Evolutionary conservation across 1,284 basidiomycete genomes (phyloP), one percentile per base, ranked within the genome.

Genomic region (Chalciporus piperatoides): DNA sequence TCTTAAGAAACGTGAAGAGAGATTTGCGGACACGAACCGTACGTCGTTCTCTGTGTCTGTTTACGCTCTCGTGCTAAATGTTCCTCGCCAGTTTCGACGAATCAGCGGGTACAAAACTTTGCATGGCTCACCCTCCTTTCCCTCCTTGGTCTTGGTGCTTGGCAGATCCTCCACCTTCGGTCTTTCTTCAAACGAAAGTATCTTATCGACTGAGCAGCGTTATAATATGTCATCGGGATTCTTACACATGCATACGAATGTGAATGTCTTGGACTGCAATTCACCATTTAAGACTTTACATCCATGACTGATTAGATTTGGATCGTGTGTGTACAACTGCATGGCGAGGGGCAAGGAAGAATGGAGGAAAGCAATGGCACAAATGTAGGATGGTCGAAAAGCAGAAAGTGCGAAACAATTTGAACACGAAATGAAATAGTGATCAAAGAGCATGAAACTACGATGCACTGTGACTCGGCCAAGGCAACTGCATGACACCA

Each of bases 181-280:
- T 81, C 90, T 30, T 97, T 92, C 80, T 97, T 98, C 82, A 94
- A 92, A 76, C 81, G 90, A 64, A 97, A 98, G 72, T 97, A 97
- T 70, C 84, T 98, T 65, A 97, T 98, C 64, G 95, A 97, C 68
- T 96, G 60, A 68, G 49, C 42, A 46, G 40, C 55, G 48, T 35
- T 52, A 41, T 49, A 30, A 57, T 54, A 32, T 46, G 8, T 17
- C 35, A 27, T 37, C 35, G 41, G 21, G 59, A 32, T 15, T 33
- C 46, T 46, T 41, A 32, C 17, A 30, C 44, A 23, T 52, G n/a
- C 27, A 46, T 39, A 33, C 19, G 45, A 10, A n/a, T 35, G 6
- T 40, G 39, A 28, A 35, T 8, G 12, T 36, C 49, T 33, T 10
- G 38, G 40, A 45, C 48, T 44, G 21, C 39, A 6, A 38, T 25